Evolutionary conservation across 768 basidiomycete species (phyloP).

Genomic region (Phylloporus rhodoxanthus): DNA sequence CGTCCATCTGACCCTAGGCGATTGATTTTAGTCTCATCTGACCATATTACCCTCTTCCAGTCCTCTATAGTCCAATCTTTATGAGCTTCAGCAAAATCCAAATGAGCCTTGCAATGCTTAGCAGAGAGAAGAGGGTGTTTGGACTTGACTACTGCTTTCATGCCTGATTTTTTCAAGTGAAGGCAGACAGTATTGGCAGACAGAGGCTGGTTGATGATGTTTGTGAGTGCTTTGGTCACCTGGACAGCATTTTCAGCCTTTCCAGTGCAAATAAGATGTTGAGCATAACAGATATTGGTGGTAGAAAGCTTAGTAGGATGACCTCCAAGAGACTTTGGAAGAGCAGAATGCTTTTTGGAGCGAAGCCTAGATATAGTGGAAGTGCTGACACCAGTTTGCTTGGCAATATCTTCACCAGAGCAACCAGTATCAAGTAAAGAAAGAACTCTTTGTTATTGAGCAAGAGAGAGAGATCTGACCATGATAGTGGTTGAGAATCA

Average conservation of each 20-base stretch:
- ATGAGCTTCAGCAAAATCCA: conserved; percentile 2
- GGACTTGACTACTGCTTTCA: conserved; percentile 2
- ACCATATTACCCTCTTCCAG: background rate
- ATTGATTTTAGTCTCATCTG: background rate
- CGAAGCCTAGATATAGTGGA: background rate
- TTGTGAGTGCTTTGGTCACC: background rate
- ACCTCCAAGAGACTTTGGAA: conserved; percentile 1
- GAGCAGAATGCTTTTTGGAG: background rate
- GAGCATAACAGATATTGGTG: background rate
- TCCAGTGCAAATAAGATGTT: background rate
- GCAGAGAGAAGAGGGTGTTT: background rate
- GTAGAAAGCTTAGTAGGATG: conserved; percentile 3
- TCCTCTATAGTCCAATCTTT: background rate
- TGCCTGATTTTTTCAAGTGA: background rate
- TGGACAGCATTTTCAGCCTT: background rate
- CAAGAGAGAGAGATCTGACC: too few relatives aligned
- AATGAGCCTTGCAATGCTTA: background rate
- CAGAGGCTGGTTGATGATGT: background rate
- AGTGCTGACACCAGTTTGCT: background rate
- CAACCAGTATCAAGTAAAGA: too few relatives aligned
- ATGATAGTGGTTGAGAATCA: too few relatives aligned
- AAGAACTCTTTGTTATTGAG: too few relatives aligned
- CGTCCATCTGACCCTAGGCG: too few relatives aligned
- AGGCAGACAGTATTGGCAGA: background rate
- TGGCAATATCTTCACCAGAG: too few relatives aligned